Base-by-base conservation (phyloP, 441 rosid genomes). In the Pelargonium citronellum region DNA sequence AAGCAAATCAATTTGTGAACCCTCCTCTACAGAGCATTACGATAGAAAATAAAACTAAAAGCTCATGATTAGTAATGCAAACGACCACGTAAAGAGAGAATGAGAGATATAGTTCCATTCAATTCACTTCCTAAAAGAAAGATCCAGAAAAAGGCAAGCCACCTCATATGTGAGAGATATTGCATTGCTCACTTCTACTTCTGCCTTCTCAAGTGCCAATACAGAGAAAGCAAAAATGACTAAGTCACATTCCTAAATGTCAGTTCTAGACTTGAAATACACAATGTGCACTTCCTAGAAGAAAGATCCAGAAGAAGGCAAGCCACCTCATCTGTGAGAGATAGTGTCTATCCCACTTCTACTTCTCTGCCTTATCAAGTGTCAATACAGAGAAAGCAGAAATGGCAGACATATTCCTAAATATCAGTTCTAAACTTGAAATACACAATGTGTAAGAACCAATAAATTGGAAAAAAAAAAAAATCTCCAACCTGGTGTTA, bases 401-500 rank as follows among this genome's bases (percentile, higher is more conserved):
- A 3, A 30, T 30, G 37, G 37, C 37, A 30, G 37, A 30, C 37
- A 30, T 4, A 30, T 30, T 58, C 63, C 30, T 58, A 58, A 58
- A 7, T 58, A 17, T 17, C 5, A 58, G 17, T 58, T 17, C 13
- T 58, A 20, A 10, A 20, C 30, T 58, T 19, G 37, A 30, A 30
- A 30, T 30, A 30, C 63, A 19, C 63, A 58, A 58, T 58, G 20
- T 8, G 63, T 58, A 58, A 2, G 30, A 58, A 58, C n/a, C 63
- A 58, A 1, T 58, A 58, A 58, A 58, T 58, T 58, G 63, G 37
- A 30, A 41, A 68, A 44, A 16, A 16, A 65, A 53, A 43, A 53
- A 68, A 39, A 30, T 30, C 37, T 30, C 72, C 15, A 74, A 95
- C 99, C 99, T 86, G 85, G 81, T 69, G 65, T 80, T 19, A 69